A percentile compares a stretch with the other conserved stretches of the same genome.
phyloP scores from a whole-genome alignment of 1,284 basidiomycete genomes.

The Rhodotorula sp. region DNA sequence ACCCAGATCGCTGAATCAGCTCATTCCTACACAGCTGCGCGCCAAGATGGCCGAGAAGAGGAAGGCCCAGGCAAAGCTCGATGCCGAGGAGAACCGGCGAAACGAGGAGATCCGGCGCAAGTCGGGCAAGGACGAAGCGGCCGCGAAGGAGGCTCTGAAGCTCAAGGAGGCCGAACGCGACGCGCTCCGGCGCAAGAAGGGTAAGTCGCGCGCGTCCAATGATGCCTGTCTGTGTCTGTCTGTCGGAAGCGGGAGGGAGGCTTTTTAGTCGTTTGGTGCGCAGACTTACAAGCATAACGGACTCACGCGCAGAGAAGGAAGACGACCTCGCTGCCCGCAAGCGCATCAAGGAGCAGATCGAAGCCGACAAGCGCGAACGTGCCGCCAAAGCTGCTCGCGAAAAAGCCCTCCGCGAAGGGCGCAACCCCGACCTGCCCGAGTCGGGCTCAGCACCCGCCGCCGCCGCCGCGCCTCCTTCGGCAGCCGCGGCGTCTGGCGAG shows the following conservation, averaged over 20 bases:
- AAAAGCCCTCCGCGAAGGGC: constrained; percentile 76
- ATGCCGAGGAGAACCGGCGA: constrained; percentile 66
- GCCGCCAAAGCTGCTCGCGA: constrained; percentile 82
- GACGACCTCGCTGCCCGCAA: constrained; percentile 65
- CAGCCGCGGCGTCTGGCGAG: constrained; percentile 45
- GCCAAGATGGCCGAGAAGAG: constrained; percentile 34
- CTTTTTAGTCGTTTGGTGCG: too few relatives aligned
- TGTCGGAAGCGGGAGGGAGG: too few relatives aligned
- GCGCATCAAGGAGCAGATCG: constrained; percentile 63
- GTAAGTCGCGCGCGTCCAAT: constrained; percentile 52
- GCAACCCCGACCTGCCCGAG: constrained; percentile 48
- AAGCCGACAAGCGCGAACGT: constrained; percentile 84
- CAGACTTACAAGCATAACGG: too few relatives aligned
- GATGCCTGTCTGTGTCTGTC: too few relatives aligned
- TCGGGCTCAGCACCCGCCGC: constrained; percentile 36
- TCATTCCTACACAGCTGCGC: constrained; percentile 13
- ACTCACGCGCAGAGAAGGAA: constrained; percentile 61
- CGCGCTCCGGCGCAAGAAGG: constrained; percentile 71
- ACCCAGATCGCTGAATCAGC: too few relatives aligned
- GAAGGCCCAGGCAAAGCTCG: constrained; percentile 67
- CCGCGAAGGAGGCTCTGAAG: constrained; percentile 66
- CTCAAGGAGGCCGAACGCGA: constrained; percentile 77
- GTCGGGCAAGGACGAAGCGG: constrained; percentile 72
- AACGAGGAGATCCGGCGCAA: constrained; percentile 82
- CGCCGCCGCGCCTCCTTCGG: constrained; percentile 50